Evolutionary conservation across 1,139 yeast genomes (phyloP).

Genomic region (Candida tetrigidarum): DNA sequence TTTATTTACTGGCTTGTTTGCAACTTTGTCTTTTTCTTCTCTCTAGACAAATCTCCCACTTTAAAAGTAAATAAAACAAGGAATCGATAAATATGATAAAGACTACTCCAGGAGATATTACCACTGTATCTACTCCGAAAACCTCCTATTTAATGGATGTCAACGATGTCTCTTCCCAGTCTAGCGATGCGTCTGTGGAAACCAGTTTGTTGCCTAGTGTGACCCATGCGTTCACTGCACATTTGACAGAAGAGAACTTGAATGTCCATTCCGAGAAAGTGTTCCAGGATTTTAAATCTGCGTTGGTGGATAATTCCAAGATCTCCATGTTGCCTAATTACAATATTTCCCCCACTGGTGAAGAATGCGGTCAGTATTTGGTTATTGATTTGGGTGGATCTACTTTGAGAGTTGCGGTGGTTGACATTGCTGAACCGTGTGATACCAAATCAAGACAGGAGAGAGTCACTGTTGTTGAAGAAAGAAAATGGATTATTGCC

Average conservation of each 20-base stretch:
- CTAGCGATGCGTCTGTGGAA: slow-evolving; percentile 8
- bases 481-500: slow-evolving; percentile 45
- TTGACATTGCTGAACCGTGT: slow-evolving; percentile 32
- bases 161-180: slow-evolving; percentile 9
- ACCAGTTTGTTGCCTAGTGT: slow-evolving; percentile 11
- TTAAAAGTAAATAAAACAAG: background rate
- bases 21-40: too few species aligned
- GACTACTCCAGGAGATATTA: background rate
- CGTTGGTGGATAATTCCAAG: slow-evolving; percentile 31
- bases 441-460: slow-evolving; percentile 11
- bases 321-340: slow-evolving; percentile 54
- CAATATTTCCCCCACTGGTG: slow-evolving; percentile 45
- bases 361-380: slow-evolving; percentile 46
- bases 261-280: slow-evolving; percentile 22
- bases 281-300: slow-evolving; percentile 30
- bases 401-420: slow-evolving; percentile 52
- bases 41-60: too few species aligned
- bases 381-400: slow-evolving; percentile 62
- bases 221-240: slow-evolving; percentile 18
- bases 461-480: slow-evolving; percentile 32
- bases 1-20: too few species aligned
- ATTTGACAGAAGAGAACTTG: slow-evolving; percentile 16
- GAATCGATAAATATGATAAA: background rate
- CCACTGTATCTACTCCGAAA: slow-evolving; percentile 5
- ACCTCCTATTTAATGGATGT: slow-evolving; percentile 5